phyloP scores from a whole-genome alignment of 495 filamentous ascomycete species.

The Xanthoparmelia taractica region DNA sequence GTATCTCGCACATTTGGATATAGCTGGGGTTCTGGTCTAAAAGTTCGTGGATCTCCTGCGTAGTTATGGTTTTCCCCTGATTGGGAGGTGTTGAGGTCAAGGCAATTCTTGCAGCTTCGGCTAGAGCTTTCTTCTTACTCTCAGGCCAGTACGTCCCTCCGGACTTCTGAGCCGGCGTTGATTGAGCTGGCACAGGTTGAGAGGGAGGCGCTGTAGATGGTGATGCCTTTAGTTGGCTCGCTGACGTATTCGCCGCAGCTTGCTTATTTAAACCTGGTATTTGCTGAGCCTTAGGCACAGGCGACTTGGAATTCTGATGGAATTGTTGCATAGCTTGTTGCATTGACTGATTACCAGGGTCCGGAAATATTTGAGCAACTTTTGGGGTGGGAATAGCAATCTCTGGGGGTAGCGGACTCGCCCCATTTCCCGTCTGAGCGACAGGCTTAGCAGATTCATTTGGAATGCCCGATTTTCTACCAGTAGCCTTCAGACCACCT shows the following conservation, averaged over 20 bases:
- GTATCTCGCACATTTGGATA: slow-evolving; percentile 40
- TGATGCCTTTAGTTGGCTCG: background rate
- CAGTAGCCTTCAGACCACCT: slow-evolving; percentile 1
- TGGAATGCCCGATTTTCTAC: background rate
- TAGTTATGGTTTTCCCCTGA: slow-evolving; percentile 25
- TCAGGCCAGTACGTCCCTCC: slow-evolving; percentile 31
- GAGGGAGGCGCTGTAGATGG: background rate
- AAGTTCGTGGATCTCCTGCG: slow-evolving; percentile 34
- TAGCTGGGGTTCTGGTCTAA: slow-evolving; percentile 44
- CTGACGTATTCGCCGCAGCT: background rate
- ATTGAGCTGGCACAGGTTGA: slow-evolving; percentile 5
- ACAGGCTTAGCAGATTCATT: slow-evolving; percentile 2
- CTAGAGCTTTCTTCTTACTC: slow-evolving; percentile 29
- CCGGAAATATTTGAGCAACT: background rate
- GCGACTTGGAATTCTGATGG: background rate
- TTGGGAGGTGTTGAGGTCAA: slow-evolving; percentile 28
- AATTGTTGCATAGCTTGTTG: slow-evolving; percentile 6
- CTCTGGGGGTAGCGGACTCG: background rate
- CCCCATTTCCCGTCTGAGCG: background rate
- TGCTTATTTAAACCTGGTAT: background rate
- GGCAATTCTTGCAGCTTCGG: slow-evolving; percentile 29
- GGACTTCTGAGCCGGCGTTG: slow-evolving; percentile 5
- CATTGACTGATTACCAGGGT: slow-evolving; percentile 1
- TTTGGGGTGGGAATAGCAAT: background rate
- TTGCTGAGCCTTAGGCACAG: background rate